A percentile compares a stretch with the other conserved stretches of the same genome.
Evolutionary conservation across 179 eudicot species (phyloP).

Genomic region (Drosera spatulata): DNA sequence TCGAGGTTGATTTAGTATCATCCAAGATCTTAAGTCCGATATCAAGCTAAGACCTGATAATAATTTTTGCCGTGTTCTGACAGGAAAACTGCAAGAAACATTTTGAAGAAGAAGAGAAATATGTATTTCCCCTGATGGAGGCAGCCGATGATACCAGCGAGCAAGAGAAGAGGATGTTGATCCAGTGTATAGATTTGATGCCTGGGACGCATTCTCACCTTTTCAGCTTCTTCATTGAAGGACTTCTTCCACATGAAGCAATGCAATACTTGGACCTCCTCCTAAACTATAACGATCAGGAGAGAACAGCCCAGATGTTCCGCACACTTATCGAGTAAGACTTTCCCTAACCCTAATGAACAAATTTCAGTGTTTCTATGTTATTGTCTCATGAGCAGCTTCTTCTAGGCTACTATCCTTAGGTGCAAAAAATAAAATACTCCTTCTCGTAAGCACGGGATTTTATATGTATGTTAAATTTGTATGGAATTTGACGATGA

Average conservation of each 20-base stretch:
- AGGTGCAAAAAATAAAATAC: too few relatives aligned
- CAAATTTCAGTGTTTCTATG: too few relatives aligned
- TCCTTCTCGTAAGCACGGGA: too few relatives aligned
- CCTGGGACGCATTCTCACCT: constrained; percentile 67
- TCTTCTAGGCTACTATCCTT: too few relatives aligned
- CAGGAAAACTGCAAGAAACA: constrained; percentile 68
- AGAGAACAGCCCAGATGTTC: constrained; percentile 39
- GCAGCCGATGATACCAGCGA: constrained; percentile 49
- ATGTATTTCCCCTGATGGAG: constrained; percentile 63
- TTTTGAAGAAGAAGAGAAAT: constrained; percentile 72
- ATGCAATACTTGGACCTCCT: constrained; percentile 62
- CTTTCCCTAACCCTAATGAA: neutral
- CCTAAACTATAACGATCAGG: constrained; percentile 30
- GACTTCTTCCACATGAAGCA: constrained; percentile 69
- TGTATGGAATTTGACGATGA: too few relatives aligned
- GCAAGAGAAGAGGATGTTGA: constrained; percentile 44
- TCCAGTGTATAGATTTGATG: constrained; percentile 61
- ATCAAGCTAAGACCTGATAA: neutral
- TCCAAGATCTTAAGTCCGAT: too few relatives aligned
- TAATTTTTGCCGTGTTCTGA: constrained; percentile 1
- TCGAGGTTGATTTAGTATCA: neutral
- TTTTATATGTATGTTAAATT: too few relatives aligned
- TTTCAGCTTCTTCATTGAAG: constrained; percentile 65
- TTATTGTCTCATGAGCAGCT: too few relatives aligned
- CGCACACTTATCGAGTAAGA: constrained; percentile 51